These are phyloP conservation scores for Globisporangium paroecandrum DNA, from an alignment of 352 stramenopile genomes.

Conservation along the genomic window DNA sequence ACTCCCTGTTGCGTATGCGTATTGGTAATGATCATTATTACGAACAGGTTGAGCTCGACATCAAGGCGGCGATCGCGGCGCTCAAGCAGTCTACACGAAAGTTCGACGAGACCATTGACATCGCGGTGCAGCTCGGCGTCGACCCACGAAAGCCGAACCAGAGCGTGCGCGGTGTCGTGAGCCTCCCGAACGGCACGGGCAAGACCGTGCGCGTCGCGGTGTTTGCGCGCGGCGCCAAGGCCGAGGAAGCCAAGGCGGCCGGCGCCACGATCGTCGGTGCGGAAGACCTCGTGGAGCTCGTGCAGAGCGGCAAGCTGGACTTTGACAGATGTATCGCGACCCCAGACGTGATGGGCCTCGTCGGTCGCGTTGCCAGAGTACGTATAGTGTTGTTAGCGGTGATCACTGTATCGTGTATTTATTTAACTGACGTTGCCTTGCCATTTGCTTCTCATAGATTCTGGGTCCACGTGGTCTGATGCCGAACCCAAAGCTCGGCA, in stretches of 20 bases:
- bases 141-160: slow-evolving; percentile 88
- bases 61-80: slow-evolving; percentile 49
- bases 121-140: slow-evolving; percentile 81
- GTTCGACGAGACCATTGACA: slow-evolving; percentile 87
- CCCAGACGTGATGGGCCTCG: slow-evolving; percentile 90
- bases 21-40: neutral
- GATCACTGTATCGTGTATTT: neutral
- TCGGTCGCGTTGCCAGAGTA: slow-evolving; percentile 90
- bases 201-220: slow-evolving; percentile 88
- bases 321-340: slow-evolving; percentile 92
- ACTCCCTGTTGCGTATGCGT: neutral
- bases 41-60: slow-evolving; percentile 46
- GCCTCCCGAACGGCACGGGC: slow-evolving; percentile 81
- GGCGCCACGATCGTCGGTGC: slow-evolving; percentile 88
- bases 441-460: neutral
- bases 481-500: slow-evolving; percentile 98
- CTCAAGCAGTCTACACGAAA: slow-evolving; percentile 72
- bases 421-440: neutral
- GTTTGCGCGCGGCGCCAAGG: slow-evolving; percentile 87
- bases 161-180: slow-evolving; percentile 84
- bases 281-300: slow-evolving; percentile 87
- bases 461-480: slow-evolving; percentile 96
- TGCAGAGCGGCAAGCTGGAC: slow-evolving; percentile 88
- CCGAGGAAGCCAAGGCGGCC: slow-evolving; percentile 86
- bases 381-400: neutral